Evolutionary conservation across 225 moss, liverwort and hornwort species (phyloP).

Genomic region (Marchantia polymorpha): DNA sequence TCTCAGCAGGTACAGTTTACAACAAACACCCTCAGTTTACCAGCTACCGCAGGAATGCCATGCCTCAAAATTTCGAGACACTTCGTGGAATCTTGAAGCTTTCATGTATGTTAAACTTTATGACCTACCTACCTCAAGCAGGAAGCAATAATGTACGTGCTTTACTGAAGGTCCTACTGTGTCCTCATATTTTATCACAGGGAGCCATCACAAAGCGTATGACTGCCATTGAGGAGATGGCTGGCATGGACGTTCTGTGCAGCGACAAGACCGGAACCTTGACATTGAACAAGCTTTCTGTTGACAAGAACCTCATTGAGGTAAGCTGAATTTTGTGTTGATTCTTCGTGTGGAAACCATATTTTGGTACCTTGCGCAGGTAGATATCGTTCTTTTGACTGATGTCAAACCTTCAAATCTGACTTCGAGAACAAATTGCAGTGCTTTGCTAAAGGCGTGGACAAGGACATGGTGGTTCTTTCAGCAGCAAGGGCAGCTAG

Average conservation of each 20-base stretch:
- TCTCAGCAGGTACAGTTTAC: conserved; percentile 29
- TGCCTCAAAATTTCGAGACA: not conserved
- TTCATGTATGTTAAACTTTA: not conserved
- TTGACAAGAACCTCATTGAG: conserved; percentile 23
- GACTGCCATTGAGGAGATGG: conserved; percentile 86
- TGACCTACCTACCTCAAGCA: not conserved
- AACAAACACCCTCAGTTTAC: not conserved
- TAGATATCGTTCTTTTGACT: too few relatives aligned
- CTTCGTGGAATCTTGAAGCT: not conserved
- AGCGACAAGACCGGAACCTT: conserved; percentile 27
- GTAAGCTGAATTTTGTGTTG: not conserved
- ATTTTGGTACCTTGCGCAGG: not conserved
- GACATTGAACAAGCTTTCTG: conserved; percentile 12
- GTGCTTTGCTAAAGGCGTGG: conserved; percentile 36
- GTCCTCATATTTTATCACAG: conserved; percentile 8
- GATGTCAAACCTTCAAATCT: not conserved
- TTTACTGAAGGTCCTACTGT: not conserved
- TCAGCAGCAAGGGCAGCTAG: conserved; percentile 49
- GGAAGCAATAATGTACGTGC: not conserved
- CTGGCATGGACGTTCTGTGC: conserved; percentile 77
- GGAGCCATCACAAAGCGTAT: conserved; percentile 80
- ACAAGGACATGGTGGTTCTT: conserved; percentile 41
- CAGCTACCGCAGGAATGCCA: not conserved
- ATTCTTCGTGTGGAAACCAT: not conserved
- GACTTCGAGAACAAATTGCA: not conserved